Base-by-base conservation (phyloP, 2,329 filamentous ascomycete genomes). In the Colletotrichum sp. region DNA sequence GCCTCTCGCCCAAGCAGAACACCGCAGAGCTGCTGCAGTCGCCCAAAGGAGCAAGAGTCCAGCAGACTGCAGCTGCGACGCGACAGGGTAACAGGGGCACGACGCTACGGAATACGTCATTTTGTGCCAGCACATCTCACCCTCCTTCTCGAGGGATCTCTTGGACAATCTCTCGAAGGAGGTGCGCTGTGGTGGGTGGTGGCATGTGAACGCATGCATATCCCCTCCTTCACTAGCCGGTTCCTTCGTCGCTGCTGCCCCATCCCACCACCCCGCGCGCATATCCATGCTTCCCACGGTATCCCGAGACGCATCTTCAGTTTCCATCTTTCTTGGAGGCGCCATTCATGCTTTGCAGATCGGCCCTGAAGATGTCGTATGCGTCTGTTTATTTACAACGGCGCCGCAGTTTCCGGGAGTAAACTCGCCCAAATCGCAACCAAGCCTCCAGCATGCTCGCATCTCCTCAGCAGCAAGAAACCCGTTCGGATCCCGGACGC, bases 101-200 rank as follows among this genome's bases (percentile, higher is more conserved):
- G 9, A 58, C 48, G n/a, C 28, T 30, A n/a, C 61, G 52, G 28
- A 56, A 56, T 73, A 75, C 73, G 73, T 75, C 73, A 75, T 75
- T 58, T 18, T 34, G 72, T 73, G 73, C 69, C 73, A 75, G 38
- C 73, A 21, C 73, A 75, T 73, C 69, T 73, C 69, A 59, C 72
- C 59, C 67, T 36, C 36, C 56, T 55, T 56, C 26, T 24, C 26
- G 36, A 61, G 26, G 21, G 55, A 68, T 75, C 73, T 75, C 73
- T 73, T 67, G 69, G 73, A 34, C 43, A 62, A 14, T 34, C 28
- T 12, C 36, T 30, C 24, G 32, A 62, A 62, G 13, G 36, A 48
- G 56, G 36, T 26, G 24, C 14, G 48, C 43, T 21, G n/a, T 24
- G n/a, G n/a, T 52, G n/a, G 43, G 43, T 52, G 43, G 43, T 38